Percentiles rank a stretch among this genome's conserved stretches.
These are phyloP conservation scores for Cryptosporidium felis DNA, from an alignment of 169 alveolate genomes.

Conservation along the genomic window DNA sequence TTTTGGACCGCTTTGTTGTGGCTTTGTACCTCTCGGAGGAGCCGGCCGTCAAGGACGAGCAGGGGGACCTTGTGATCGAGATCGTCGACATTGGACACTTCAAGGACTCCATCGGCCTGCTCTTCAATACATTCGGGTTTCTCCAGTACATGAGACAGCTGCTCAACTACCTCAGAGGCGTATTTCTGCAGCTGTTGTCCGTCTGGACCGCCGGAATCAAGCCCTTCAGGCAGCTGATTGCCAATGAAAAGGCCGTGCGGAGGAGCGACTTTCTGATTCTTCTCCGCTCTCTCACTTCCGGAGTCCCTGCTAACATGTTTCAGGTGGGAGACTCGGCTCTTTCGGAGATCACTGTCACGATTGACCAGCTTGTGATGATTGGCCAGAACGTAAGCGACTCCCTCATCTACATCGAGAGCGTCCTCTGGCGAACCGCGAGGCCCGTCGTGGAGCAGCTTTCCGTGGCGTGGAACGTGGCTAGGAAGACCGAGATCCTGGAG, in stretches of 20 bases:
- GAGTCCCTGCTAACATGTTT: conserved; percentile 17
- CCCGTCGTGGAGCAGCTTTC: conserved; percentile 20
- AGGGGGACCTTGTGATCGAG: not conserved
- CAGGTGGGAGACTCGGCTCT: not conserved
- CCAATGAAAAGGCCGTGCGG: not conserved
- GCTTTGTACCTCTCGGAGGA: not conserved
- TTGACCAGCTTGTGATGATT: conserved; percentile 65
- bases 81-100: conserved; percentile 11
- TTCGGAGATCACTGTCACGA: not conserved
- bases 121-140: conserved; percentile 17
- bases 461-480: conserved; percentile 12
- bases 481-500: not conserved
- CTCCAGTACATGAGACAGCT: conserved; percentile 54
- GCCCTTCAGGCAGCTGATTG: conserved; percentile 39
- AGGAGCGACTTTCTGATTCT: not conserved
- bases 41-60: not conserved
- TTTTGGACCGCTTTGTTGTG: not conserved
- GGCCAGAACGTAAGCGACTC: conserved; percentile 53
- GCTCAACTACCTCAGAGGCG: conserved; percentile 6
- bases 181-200: not conserved
- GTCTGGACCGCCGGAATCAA: conserved; percentile 45
- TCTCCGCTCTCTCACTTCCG: conserved; percentile 9
- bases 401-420: not conserved
- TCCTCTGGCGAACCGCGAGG: not conserved
- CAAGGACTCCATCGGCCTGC: not conserved